Evolutionary conservation across 2,329 filamentous ascomycete species (phyloP).

Genomic region (Colletotrichum melonis): DNA sequence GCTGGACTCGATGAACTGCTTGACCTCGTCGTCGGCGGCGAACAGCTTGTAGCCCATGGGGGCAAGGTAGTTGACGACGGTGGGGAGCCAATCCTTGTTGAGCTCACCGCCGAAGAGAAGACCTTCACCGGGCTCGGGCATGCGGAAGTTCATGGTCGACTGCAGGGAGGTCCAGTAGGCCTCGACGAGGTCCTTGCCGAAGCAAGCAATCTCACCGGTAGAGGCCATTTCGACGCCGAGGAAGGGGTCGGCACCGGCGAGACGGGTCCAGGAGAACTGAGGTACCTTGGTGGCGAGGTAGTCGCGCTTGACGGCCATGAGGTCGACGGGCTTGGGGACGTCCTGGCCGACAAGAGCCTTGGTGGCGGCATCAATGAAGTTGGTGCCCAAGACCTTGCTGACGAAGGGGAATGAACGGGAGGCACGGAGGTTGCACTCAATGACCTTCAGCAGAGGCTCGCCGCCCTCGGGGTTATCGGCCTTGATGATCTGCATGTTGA

Average conservation of each 20-base stretch:
- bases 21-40: conserved; percentile 84
- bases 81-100: conserved; percentile 75
- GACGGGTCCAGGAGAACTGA: conserved; percentile 98
- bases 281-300: conserved; percentile 98
- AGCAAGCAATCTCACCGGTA: conserved; percentile 98
- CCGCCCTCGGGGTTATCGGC: conserved; percentile 80
- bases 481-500: conserved; percentile 99
- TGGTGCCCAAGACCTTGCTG: conserved; percentile 94
- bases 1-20: conserved; percentile 81
- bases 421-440: conserved; percentile 97
- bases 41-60: conserved; percentile 96
- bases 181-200: conserved; percentile 94
- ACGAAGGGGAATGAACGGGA: conserved; percentile 99
- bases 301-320: conserved; percentile 89
- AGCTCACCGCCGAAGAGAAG: conserved; percentile 92
- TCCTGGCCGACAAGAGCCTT: conserved; percentile 89
- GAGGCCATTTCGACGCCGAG: conserved; percentile 97
- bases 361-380: conserved; percentile 97
- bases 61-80: conserved; percentile 86
- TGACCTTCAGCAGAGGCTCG: conserved; percentile 87
- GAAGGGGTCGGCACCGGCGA: conserved; percentile 97
- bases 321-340: conserved; percentile 85
- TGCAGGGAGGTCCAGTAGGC: conserved; percentile 98
- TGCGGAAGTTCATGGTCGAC: conserved; percentile 99
- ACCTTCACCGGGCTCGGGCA: conserved; percentile 94